phyloP scores from a whole-genome alignment of 2,329 filamentous ascomycete genomes.

The Apiospora hydei region DNA sequence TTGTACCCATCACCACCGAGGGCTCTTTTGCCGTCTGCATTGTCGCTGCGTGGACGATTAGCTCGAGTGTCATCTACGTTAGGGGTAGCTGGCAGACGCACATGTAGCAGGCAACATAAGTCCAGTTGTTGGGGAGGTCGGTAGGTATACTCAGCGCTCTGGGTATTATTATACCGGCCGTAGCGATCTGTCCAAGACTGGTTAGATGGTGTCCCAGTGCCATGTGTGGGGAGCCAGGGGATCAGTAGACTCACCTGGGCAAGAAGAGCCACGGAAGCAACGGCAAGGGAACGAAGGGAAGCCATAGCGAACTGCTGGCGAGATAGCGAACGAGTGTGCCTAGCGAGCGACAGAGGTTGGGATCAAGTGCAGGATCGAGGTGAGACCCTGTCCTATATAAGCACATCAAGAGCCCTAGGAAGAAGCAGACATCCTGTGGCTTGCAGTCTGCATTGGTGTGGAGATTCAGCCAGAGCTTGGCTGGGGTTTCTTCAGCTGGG shows the following conservation, averaged over 20 bases:
- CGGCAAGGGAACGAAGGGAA: slow-evolving; percentile 19
- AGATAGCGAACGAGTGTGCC: not conserved
- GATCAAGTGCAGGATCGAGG: not conserved
- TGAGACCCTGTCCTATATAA: slow-evolving; percentile 5
- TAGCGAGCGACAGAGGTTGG: not conserved
- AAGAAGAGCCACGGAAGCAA: slow-evolving; percentile 16
- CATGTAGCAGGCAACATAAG: slow-evolving; percentile 30
- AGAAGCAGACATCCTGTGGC: slow-evolving; percentile 1
- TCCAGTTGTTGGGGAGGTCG: slow-evolving; percentile 28
- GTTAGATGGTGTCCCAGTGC: not conserved
- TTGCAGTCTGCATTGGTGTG: not conserved
- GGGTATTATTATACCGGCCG: slow-evolving; percentile 26
- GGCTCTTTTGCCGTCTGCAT: slow-evolving; percentile 24
- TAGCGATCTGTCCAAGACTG: slow-evolving; percentile 7
- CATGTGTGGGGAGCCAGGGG: not conserved
- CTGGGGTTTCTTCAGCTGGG: slow-evolving; percentile 1
- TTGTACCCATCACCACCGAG: slow-evolving; percentile 21
- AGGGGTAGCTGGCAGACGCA: slow-evolving; percentile 10
- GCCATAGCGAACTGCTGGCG: slow-evolving; percentile 17
- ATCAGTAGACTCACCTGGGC: not conserved
- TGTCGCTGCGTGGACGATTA: slow-evolving; percentile 23
- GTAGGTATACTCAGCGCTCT: slow-evolving; percentile 25
- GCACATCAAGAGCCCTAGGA: not conserved
- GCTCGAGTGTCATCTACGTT: not conserved
- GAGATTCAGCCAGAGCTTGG: not conserved